These are phyloP conservation scores for Raffaelea albimanens DNA, from an alignment of 2,329 filamentous ascomycete species.

Conservation along the genomic window DNA sequence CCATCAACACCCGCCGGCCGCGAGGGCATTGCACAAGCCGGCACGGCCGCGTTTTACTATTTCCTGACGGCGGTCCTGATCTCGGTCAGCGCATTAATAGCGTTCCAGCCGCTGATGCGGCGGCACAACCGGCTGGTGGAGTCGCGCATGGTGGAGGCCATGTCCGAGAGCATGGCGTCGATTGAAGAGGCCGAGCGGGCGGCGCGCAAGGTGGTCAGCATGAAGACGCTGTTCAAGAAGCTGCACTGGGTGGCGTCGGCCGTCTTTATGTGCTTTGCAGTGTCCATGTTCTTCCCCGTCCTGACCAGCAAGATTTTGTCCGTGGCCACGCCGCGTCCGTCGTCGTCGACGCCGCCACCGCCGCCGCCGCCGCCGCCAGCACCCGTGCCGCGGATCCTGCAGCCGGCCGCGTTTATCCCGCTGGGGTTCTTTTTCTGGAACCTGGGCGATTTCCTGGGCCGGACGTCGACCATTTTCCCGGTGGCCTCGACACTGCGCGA, in stretches of 20 bases:
- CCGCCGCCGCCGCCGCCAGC: neutral
- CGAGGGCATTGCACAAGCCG: conserved; percentile 24
- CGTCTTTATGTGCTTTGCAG: conserved; percentile 68
- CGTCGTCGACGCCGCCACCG: conserved; percentile 18
- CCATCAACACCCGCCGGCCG: conserved; percentile 15
- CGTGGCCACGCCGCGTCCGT: conserved; percentile 22
- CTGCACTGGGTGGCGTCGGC: conserved; percentile 69
- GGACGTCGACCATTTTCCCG: conserved; percentile 54
- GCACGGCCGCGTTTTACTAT: conserved; percentile 75
- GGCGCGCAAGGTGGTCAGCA: conserved; percentile 37
- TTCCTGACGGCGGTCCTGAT: conserved; percentile 81
- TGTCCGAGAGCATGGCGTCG: conserved; percentile 40
- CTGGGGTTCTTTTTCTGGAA: conserved; percentile 93
- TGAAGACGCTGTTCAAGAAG: conserved; percentile 63
- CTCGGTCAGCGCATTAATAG: conserved; percentile 58
- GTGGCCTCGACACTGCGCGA: conserved; percentile 43
- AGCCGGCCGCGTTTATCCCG: conserved; percentile 74
- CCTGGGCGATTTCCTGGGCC: conserved; percentile 70
- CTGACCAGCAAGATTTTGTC: conserved; percentile 65
- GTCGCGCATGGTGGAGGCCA: conserved; percentile 34
- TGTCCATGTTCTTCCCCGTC: conserved; percentile 93
- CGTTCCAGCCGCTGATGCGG: conserved; percentile 64
- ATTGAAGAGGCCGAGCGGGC: conserved; percentile 44
- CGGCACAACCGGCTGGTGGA: conserved; percentile 47
- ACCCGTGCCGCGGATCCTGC: conserved; percentile 43